A percentile compares a stretch with the other conserved stretches of the same genome.
Evolutionary conservation across 2,329 filamentous ascomycete species (phyloP).

Genomic region (Verticillium albo-atrum): DNA sequence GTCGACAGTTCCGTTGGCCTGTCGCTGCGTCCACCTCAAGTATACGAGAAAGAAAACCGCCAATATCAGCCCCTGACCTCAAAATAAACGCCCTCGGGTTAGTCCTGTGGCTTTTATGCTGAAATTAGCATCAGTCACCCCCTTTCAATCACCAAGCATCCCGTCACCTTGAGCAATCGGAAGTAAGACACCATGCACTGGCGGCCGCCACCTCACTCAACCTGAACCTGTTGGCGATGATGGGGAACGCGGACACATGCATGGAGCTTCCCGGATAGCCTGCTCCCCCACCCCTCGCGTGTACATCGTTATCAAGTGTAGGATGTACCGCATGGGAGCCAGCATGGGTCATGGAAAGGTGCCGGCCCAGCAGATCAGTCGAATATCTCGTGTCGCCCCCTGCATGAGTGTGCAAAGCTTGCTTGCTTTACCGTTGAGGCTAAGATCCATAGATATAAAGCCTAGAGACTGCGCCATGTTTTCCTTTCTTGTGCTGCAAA

Average conservation of each 20-base stretch:
- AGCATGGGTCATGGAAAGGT: neutral
- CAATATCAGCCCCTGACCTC: neutral
- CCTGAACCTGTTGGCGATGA: neutral
- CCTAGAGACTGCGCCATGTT: neutral
- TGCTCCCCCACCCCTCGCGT: no score
- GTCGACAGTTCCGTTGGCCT: neutral
- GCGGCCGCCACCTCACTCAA: neutral
- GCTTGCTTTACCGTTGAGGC: neutral
- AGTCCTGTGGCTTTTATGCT: neutral
- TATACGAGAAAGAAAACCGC: neutral
- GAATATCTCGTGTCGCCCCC: neutral
- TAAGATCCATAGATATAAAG: neutral
- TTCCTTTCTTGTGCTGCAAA: neutral
- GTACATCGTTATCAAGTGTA: no score
- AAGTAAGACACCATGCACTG: neutral
- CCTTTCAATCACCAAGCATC: neutral
- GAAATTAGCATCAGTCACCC: neutral
- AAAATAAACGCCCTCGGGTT: neutral
- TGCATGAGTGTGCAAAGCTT: neutral
- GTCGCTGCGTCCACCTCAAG: neutral
- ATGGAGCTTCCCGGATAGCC: neutral
- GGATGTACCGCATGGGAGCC: no score
- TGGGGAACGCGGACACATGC: neutral
- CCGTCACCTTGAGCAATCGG: neutral
- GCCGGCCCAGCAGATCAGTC: conserved; percentile 1